Conservation (phyloP, 1,139 yeast genomes). For the Zygosaccharomyces pseudobailii region DNA sequence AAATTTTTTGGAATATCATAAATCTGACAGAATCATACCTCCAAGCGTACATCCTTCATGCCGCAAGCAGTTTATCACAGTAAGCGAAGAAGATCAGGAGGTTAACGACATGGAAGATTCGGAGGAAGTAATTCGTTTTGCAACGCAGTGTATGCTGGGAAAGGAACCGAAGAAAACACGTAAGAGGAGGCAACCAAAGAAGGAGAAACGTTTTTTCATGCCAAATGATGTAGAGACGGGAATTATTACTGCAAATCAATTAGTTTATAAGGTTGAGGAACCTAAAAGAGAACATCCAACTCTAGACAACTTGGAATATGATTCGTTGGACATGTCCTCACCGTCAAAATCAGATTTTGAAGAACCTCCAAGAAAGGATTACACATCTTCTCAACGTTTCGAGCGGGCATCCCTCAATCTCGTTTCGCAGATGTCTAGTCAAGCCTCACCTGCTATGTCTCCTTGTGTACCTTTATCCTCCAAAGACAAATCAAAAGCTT, state of each 20-base stretch:
- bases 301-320: slow-evolving; percentile 22
- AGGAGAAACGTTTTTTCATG: slow-evolving; percentile 55
- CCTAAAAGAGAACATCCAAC: slow-evolving; percentile 11
- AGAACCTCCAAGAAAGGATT: neutral
- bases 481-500: neutral
- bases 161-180: slow-evolving; percentile 20
- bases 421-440: neutral
- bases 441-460: neutral
- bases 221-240: slow-evolving; percentile 76
- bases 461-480: neutral
- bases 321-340: slow-evolving; percentile 16
- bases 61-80: slow-evolving; percentile 51
- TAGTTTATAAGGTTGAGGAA: slow-evolving; percentile 38
- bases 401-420: neutral
- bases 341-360: slow-evolving; percentile 9
- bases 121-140: slow-evolving; percentile 65
- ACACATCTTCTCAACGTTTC: neutral
- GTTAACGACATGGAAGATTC: slow-evolving; percentile 55
- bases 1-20: slow-evolving; percentile 40
- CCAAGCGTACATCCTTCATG: slow-evolving; percentile 48
- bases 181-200: slow-evolving; percentile 16
- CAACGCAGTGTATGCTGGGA: slow-evolving; percentile 43
- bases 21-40: slow-evolving; percentile 67
- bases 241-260: slow-evolving; percentile 53
- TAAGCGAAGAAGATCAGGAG: slow-evolving; percentile 65